A percentile compares a stretch with the other conserved stretches of the same genome.
These are phyloP conservation scores for Davidsoniella eucalypti DNA, from an alignment of 2,329 filamentous ascomycete species.

Conservation along the genomic window DNA sequence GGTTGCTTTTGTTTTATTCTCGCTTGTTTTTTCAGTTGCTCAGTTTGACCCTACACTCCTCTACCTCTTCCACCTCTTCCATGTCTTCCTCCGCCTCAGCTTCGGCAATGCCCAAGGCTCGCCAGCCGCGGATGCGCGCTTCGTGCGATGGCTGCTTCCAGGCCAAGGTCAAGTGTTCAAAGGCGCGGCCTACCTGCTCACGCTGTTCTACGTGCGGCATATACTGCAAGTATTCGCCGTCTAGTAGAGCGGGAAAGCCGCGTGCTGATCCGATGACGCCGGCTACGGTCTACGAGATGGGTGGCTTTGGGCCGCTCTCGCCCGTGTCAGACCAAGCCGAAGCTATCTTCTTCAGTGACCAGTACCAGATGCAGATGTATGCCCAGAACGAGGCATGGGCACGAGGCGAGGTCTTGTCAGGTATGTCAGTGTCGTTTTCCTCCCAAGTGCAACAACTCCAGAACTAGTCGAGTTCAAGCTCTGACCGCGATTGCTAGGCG, in stretches of 20 bases:
- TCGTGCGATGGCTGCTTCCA: constrained; percentile 39
- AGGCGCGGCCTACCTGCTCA: constrained; percentile 35
- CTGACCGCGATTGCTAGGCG: constrained; percentile 11
- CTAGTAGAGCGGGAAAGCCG: constrained; percentile 27
- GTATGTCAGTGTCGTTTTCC: constrained; percentile 13
- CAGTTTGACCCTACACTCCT: not conserved
- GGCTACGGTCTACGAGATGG: constrained; percentile 2
- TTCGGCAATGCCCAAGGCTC: constrained; percentile 18
- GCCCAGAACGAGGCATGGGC: constrained; percentile 2
- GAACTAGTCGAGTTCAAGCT: not conserved
- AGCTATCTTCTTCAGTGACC: constrained; percentile 4
- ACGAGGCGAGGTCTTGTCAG: constrained; percentile 16
- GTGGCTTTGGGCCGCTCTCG: not conserved
- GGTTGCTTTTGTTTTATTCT: too few species aligned
- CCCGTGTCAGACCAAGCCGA: constrained; percentile 1
- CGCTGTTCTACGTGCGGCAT: constrained; percentile 33
- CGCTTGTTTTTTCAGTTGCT: not conserved
- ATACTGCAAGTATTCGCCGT: constrained; percentile 36
- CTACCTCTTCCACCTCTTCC: too few species aligned
- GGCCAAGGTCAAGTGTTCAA: constrained; percentile 40
- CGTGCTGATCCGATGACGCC: constrained; percentile 5
- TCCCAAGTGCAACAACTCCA: not conserved
- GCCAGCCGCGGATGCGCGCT: constrained; percentile 27
- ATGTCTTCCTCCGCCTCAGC: too few species aligned
- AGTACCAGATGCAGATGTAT: constrained; percentile 6